phyloP scores from a whole-genome alignment of 2,329 filamentous ascomycete genomes.

The Penicillium brasilianum region DNA sequence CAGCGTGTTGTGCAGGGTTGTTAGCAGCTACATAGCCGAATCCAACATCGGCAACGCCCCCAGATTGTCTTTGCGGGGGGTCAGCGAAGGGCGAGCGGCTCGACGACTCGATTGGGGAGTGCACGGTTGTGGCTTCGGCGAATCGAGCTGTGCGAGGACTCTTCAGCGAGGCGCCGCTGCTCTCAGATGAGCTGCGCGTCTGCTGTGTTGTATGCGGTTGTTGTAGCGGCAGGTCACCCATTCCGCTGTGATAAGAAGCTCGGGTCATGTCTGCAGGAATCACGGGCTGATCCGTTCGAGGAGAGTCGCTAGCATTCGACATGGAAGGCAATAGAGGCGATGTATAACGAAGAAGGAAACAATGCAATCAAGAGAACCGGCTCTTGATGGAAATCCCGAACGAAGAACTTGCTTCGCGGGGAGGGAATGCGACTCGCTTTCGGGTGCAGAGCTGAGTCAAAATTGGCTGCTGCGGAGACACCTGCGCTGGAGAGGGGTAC shows the following conservation, averaged over 20 bases:
- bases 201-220: constrained; percentile 36
- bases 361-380: constrained; percentile 42
- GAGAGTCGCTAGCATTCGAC: constrained; percentile 35
- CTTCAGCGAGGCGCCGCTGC: constrained; percentile 47
- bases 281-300: constrained; percentile 42
- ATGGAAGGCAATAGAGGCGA: constrained; percentile 24
- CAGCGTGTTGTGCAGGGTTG: constrained; percentile 54
- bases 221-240: constrained; percentile 33
- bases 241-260: constrained; percentile 39
- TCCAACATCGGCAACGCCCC: constrained; percentile 76
- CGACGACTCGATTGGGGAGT: constrained; percentile 62
- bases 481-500: constrained; percentile 19
- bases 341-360: constrained; percentile 5
- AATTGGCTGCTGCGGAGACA: constrained; percentile 18
- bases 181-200: constrained; percentile 39
- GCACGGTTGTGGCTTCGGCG: constrained; percentile 67
- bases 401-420: constrained; percentile 8
- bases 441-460: constrained; percentile 15
- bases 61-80: constrained; percentile 55
- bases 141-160: constrained; percentile 66
- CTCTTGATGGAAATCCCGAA: constrained; percentile 32
- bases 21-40: constrained; percentile 83
- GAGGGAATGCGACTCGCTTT: constrained; percentile 8
- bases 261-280: constrained; percentile 47
- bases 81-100: constrained; percentile 58